Conservation (phyloP, 2,329 filamentous ascomycete species). For the Fusarium oxysporum region DNA sequence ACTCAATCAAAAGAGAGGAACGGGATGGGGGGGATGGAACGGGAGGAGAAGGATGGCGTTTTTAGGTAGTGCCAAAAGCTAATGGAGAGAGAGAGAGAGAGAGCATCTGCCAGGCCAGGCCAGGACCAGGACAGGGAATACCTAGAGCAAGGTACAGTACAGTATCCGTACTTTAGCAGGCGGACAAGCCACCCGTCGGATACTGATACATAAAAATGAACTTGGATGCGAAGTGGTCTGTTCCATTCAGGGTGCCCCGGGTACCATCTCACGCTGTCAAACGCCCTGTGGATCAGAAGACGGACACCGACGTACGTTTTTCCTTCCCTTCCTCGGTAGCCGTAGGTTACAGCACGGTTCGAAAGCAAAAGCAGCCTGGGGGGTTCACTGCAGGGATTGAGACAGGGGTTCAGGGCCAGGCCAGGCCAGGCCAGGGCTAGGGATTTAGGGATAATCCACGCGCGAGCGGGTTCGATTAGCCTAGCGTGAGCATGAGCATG, state of each 20-base stretch:
- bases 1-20: background rate
- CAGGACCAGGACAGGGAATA: background rate
- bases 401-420: slow-evolving; percentile 11
- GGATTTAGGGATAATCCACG: slow-evolving; percentile 29
- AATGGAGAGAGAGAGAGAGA: background rate
- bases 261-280: slow-evolving; percentile 30
- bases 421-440: slow-evolving; percentile 7
- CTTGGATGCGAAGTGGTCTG: background rate
- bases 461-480: slow-evolving; percentile 28
- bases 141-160: slow-evolving; percentile 2
- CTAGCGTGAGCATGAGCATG: slow-evolving; percentile 26
- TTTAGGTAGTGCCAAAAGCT: slow-evolving; percentile 26
- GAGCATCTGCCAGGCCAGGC: background rate
- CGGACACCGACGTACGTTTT: slow-evolving; percentile 22
- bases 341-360: background rate
- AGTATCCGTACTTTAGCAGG: background rate
- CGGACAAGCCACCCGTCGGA: slow-evolving; percentile 33
- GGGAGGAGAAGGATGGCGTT: slow-evolving; percentile 27
- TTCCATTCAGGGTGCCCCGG: background rate
- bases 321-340: slow-evolving; percentile 13
- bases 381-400: slow-evolving; percentile 35
- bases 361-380: slow-evolving; percentile 2
- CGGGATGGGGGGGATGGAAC: background rate
- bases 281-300: slow-evolving; percentile 36
- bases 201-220: slow-evolving; percentile 17